A percentile compares a stretch with the other conserved stretches of the same genome.
Evolutionary conservation across 352 stramenopile genomes (phyloP).

Genomic region (Globisporangium acanthophoron): DNA sequence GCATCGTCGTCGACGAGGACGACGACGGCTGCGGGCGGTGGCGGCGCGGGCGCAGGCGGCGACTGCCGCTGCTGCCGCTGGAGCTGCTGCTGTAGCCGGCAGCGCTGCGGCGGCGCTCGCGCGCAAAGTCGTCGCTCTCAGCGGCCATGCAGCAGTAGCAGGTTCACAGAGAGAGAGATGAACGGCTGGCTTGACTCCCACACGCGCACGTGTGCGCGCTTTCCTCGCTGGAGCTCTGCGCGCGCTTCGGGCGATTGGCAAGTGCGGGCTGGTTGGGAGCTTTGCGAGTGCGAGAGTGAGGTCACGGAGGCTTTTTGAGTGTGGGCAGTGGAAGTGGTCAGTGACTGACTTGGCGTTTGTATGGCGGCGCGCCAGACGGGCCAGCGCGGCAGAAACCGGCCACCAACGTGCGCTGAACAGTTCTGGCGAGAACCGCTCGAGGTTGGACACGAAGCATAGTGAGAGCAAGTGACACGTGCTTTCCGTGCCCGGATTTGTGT

Average conservation of each 20-base stretch:
- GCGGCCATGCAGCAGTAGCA: slow-evolving; percentile 2
- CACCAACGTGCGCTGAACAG: neutral
- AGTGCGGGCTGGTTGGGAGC: neutral
- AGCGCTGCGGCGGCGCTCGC: slow-evolving; percentile 1
- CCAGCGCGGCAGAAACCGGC: neutral
- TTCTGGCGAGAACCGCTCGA: neutral
- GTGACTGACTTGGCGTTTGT: neutral
- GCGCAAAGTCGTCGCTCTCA: slow-evolving; percentile 7
- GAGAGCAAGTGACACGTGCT: neutral
- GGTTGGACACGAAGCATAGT: neutral
- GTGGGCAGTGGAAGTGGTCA: neutral
- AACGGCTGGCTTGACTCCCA: neutral
- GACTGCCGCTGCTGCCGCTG: slow-evolving; percentile 1
- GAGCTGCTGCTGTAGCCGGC: slow-evolving; percentile 6
- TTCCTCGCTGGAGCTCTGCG: neutral
- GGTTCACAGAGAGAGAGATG: no score
- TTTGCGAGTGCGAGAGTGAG: neutral
- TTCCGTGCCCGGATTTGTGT: no score
- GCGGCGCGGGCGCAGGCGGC: neutral
- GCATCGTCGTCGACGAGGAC: slow-evolving; percentile 1
- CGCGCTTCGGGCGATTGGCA: neutral
- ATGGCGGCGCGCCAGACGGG: neutral
- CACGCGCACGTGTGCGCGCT: neutral
- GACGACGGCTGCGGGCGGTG: no score
- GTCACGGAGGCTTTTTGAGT: neutral